phyloP scores from a whole-genome alignment of 768 basidiomycete genomes.

The Lyophyllum semitale region DNA sequence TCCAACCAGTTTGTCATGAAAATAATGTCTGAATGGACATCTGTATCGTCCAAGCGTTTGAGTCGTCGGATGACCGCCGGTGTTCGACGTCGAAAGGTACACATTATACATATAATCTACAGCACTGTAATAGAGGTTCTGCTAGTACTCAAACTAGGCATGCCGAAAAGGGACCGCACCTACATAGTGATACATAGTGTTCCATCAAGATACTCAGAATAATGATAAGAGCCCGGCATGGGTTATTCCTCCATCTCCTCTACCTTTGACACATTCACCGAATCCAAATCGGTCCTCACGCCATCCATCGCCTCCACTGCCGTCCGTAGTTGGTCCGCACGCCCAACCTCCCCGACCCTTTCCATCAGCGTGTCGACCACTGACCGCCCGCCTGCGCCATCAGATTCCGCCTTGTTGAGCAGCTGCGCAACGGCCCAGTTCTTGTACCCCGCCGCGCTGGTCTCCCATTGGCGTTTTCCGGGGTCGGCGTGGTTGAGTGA shows the following conservation, averaged over 20 bases:
- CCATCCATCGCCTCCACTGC: constrained; percentile 25
- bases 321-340: constrained; percentile 25
- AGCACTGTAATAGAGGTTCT: no score
- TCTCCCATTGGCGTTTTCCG: constrained; percentile 79
- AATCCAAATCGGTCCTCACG: constrained; percentile 8
- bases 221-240: constrained; percentile 4
- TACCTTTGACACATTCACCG: constrained; percentile 1
- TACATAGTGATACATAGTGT: no score
- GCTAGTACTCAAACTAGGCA: no score
- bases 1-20: no score
- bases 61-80: no score
- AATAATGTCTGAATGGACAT: no score
- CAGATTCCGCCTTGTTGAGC: constrained; percentile 31
- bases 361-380: constrained; percentile 23
- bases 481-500: constrained; percentile 48
- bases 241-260: constrained; percentile 4
- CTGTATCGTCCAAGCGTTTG: no score
- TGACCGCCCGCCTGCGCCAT: constrained; percentile 19
- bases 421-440: constrained; percentile 74
- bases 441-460: constrained; percentile 70
- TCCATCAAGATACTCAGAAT: background rate
- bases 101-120: no score
- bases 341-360: constrained; percentile 24
- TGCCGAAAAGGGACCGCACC: no score
- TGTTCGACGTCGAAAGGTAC: no score